Evolutionary conservation across 805 yeast genomes (phyloP).

Genomic region (Barnettozyma vustinii): DNA sequence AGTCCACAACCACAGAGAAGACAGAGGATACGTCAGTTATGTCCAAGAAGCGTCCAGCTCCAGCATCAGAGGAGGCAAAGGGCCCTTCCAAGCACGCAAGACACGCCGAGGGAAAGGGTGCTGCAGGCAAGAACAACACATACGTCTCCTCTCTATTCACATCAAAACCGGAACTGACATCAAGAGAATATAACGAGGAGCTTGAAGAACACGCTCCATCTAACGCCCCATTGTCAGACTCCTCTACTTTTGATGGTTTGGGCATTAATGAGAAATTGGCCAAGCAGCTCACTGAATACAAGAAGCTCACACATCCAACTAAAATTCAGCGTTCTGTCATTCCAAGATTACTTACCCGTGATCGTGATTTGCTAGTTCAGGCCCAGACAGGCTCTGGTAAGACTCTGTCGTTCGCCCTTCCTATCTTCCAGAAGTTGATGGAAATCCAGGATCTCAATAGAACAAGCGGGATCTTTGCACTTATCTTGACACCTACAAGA

Average conservation of each 20-base stretch:
- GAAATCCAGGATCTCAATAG: conserved; percentile 45
- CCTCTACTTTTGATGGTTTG: conserved; percentile 64
- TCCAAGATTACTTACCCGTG: conserved; percentile 47
- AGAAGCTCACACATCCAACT: conserved; percentile 67
- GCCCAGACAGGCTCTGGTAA: conserved; percentile 99
- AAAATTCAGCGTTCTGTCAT: conserved; percentile 78
- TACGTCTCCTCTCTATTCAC: conserved; percentile 85
- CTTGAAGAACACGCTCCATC: conserved; percentile 47
- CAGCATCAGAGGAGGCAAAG: conserved; percentile 9
- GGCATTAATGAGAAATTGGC: conserved; percentile 56
- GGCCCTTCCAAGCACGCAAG: conserved; percentile 33
- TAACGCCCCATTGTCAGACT: conserved; percentile 74
- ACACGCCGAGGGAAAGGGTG: conserved; percentile 45
- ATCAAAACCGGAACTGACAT: conserved; percentile 49
- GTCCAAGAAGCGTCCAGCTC: conserved; percentile 14
- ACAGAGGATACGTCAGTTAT: conserved; percentile 1
- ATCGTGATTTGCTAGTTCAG: conserved; percentile 74
- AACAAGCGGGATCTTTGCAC: conserved; percentile 79
- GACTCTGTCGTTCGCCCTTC: conserved; percentile 81
- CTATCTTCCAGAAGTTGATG: conserved; percentile 72
- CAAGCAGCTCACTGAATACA: conserved; percentile 48
- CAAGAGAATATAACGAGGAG: conserved; percentile 33
- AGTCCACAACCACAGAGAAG: conserved; percentile 4
- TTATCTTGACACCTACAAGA: conserved; percentile 89
- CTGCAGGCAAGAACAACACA: conserved; percentile 50